These are phyloP conservation scores for Hypocreales sp. DNA, from an alignment of 2,329 filamentous ascomycete genomes.

Conservation along the genomic window DNA sequence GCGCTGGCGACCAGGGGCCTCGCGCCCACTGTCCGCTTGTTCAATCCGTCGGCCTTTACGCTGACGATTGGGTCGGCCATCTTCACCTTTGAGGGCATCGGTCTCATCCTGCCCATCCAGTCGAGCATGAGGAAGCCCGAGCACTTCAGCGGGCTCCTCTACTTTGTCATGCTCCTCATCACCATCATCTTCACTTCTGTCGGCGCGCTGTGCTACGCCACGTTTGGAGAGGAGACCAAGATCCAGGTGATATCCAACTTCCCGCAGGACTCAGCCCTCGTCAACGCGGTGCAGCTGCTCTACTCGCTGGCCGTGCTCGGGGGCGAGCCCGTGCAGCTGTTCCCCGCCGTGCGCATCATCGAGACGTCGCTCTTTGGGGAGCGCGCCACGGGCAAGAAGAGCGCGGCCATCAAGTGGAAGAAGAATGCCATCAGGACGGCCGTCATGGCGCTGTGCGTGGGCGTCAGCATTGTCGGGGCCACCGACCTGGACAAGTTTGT, in stretches of 20 bases:
- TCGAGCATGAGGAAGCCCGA: slow-evolving; percentile 59
- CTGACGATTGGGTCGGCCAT: slow-evolving; percentile 59
- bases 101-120: slow-evolving; percentile 61
- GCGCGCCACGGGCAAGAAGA: slow-evolving; percentile 48
- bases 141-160: slow-evolving; percentile 50
- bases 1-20: slow-evolving; percentile 39
- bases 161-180: slow-evolving; percentile 56
- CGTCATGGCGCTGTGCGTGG: slow-evolving; percentile 42
- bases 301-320: slow-evolving; percentile 62
- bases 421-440: slow-evolving; percentile 52
- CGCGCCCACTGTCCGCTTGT: slow-evolving; percentile 45
- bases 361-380: slow-evolving; percentile 53
- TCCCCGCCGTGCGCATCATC: slow-evolving; percentile 57
- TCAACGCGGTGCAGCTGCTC: slow-evolving; percentile 61
- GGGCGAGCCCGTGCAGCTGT: slow-evolving; percentile 59
- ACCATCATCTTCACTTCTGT: slow-evolving; percentile 59
- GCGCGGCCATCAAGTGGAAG: slow-evolving; percentile 53
- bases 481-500: slow-evolving; percentile 62
- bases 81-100: slow-evolving; percentile 68
- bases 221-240: slow-evolving; percentile 51
- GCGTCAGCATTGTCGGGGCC: slow-evolving; percentile 47
- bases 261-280: slow-evolving; percentile 53
- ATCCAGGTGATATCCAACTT: slow-evolving; percentile 68
- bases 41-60: slow-evolving; percentile 55
- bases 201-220: slow-evolving; percentile 58